Percentiles rank a stretch among this genome's conserved stretches.
Evolutionary conservation across 139 green algal species (phyloP).

Genomic region (Picochlorum sp.): DNA sequence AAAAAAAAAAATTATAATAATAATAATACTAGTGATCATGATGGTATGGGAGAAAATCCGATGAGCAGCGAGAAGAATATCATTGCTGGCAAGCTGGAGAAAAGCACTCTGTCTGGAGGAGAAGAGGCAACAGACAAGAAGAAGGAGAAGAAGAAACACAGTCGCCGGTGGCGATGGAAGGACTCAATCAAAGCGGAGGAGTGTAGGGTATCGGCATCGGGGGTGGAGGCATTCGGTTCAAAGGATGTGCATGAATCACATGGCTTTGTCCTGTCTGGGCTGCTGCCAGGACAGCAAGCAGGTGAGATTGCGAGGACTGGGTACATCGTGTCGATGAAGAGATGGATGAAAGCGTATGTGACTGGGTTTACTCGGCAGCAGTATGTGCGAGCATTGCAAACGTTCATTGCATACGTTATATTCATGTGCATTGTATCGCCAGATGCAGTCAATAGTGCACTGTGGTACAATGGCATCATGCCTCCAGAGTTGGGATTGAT

Average conservation of each 20-base stretch:
- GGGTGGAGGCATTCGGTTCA: neutral
- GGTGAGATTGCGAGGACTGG: neutral
- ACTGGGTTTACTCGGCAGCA: neutral
- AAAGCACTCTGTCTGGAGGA: no score
- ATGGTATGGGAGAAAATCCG: no score
- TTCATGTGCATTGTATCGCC: neutral
- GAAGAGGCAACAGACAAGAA: no score
- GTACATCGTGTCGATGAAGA: neutral
- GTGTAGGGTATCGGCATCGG: neutral
- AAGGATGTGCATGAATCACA: neutral
- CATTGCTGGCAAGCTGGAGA: no score
- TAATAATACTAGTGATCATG: no score
- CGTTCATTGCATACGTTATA: neutral
- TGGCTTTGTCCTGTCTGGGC: neutral
- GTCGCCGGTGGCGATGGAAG: neutral
- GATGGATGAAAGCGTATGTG: neutral
- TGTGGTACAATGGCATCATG: conserved; percentile 1
- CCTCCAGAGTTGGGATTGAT: conserved; percentile 6
- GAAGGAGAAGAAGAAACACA: no score
- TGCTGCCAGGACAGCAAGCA: neutral
- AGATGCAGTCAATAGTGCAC: neutral
- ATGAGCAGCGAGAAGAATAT: no score
- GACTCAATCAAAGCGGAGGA: neutral
- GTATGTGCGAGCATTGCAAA: neutral
- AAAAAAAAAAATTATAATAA: no score